Base-by-base conservation (phyloP, 805 yeast species). In the Ogataea neopini region DNA sequence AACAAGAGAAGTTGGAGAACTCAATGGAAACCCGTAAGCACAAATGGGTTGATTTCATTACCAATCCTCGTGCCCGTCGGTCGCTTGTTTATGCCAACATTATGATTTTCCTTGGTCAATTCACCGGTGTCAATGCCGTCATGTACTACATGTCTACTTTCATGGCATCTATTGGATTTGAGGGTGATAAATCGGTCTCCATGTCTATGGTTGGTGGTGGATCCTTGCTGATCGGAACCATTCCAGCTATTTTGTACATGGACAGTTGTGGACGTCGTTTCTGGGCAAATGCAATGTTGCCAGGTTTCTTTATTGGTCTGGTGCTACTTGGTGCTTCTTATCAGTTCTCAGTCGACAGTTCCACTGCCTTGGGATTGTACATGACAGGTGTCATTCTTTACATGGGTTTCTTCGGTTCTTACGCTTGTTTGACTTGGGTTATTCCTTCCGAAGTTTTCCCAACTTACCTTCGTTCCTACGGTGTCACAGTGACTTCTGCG, bases 181-280 rank as follows among this genome's bases (percentile, higher is more conserved):
- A 62, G 48, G 64, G 65, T 17, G 76, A 76, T 58, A 63, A 74
- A 43, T 68, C 83, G 19, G 84, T 81, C 7, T 78, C 80, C 57
- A 81, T 82, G 86, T 81, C 86, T 7, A 72, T 81, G 59, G 87
- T 82, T 18, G 86, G 86, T 44, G 87, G 87, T 57, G 86, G 83
- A 30, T 70, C 86, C 1, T 65, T 81, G 37, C 62, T 82, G 53
- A 39, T 83, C 9, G 88, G 87, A 58, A 77, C 86, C 8, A 81
- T 83, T 56, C 87, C 87, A 19, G 86, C 86, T 11, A 75, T 81
- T 45, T 54, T 79, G 48, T 80, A 64, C 64, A 78, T 73, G 84
- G 86, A 76, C 56, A 67, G 69, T 34, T 77, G 75, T 54, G 84
- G 84, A 26, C 71, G 84, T 63, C 70, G 83, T 59, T 67, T 72